These are phyloP conservation scores for Artemisia tridentata DNA, from an alignment of 129 eudicot genomes.

Conservation along the genomic window DNA sequence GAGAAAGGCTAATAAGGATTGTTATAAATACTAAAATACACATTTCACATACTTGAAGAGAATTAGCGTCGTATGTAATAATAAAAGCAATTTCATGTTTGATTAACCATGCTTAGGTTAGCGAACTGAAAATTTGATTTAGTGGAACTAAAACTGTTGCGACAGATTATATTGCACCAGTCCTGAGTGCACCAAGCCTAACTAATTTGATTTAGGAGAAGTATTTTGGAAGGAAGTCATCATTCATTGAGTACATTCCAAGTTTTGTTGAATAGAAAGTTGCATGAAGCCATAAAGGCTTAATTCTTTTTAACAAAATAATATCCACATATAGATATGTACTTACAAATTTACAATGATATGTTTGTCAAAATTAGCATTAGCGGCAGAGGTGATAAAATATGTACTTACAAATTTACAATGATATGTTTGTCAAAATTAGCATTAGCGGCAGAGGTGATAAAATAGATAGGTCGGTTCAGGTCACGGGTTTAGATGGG, in stretches of 20 bases:
- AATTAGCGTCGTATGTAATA: too few species aligned
- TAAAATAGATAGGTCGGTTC: too few species aligned
- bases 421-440: not conserved
- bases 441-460: too few species aligned
- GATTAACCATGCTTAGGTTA: too few species aligned
- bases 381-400: not conserved
- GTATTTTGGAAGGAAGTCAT: conserved; percentile 42
- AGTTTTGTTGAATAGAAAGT: conserved; percentile 3
- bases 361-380: not conserved
- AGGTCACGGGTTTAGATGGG: too few species aligned
- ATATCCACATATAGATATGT: not conserved
- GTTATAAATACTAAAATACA: too few species aligned
- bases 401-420: too few species aligned
- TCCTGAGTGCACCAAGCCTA: not conserved
- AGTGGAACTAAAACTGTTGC: not conserved
- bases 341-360: too few species aligned
- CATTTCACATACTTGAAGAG: too few species aligned
- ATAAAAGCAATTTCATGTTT: too few species aligned
- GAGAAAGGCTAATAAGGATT: too few species aligned
- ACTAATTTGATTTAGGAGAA: conserved; percentile 18
- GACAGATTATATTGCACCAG: not conserved
- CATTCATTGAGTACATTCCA: conserved; percentile 42
- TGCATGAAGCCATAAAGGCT: not conserved
- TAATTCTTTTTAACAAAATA: not conserved
- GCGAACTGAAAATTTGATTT: too few species aligned